These are phyloP conservation scores for Sphagnum tenellum DNA, from an alignment of 225 moss, liverwort and hornwort species.

Conservation along the genomic window DNA sequence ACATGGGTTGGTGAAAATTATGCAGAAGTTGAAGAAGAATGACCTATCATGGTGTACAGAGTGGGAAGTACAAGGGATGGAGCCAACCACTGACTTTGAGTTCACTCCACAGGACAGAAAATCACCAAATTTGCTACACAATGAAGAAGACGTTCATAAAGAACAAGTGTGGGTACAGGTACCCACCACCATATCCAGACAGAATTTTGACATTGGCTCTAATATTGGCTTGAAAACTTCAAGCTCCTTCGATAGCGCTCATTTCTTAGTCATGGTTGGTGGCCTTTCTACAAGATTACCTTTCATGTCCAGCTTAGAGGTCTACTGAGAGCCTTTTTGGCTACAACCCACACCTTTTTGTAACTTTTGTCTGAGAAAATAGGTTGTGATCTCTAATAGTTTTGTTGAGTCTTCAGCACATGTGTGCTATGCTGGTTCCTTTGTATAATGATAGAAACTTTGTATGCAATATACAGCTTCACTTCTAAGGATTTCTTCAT, in stretches of 20 bases:
- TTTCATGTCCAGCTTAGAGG: constrained; percentile 48
- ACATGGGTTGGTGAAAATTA: not conserved
- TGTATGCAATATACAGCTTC: not conserved
- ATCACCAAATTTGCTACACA: constrained; percentile 5
- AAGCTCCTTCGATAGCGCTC: constrained; percentile 21
- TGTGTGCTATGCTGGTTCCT: not conserved
- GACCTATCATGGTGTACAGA: constrained; percentile 48
- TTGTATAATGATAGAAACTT: not conserved
- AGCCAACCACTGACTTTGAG: constrained; percentile 1
- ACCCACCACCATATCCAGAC: constrained; percentile 19
- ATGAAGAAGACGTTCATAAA: constrained; percentile 2
- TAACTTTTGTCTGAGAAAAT: not conserved
- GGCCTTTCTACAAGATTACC: constrained; percentile 24
- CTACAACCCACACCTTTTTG: not conserved
- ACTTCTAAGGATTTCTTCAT: constrained; percentile 5
- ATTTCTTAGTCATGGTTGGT: constrained; percentile 30
- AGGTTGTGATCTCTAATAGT: no score
- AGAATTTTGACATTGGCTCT: constrained; percentile 32
- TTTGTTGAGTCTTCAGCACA: not conserved
- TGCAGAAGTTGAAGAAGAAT: constrained; percentile 15
- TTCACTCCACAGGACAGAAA: constrained; percentile 29
- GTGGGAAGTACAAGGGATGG: constrained; percentile 24
- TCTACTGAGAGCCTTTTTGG: constrained; percentile 22
- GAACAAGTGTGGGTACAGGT: constrained; percentile 37
- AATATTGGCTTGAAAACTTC: constrained; percentile 18